Percentiles rank a stretch among this genome's conserved stretches.
phyloP scores from a whole-genome alignment of 352 stramenopile species.

The Halophytophthora polymorphica region DNA sequence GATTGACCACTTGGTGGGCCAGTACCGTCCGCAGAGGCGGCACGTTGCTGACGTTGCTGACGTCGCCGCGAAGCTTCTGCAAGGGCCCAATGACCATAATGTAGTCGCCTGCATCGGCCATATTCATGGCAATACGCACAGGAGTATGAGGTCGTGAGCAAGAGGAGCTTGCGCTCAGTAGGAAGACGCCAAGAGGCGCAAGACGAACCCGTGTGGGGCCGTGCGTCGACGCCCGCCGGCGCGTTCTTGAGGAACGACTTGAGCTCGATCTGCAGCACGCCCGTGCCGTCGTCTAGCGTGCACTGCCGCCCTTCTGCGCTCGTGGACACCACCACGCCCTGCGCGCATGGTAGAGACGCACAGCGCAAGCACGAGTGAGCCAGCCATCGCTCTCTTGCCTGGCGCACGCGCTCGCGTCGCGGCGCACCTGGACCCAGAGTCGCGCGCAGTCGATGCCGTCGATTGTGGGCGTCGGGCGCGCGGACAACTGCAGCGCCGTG shows the following conservation, averaged over 20 bases:
- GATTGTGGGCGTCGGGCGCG: constrained; percentile 42
- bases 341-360: background rate
- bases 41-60: background rate
- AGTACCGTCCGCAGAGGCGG: constrained; percentile 23
- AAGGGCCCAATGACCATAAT: constrained; percentile 80
- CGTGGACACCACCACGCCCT: constrained; percentile 56
- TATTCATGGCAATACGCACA: background rate
- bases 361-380: background rate
- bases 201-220: constrained; percentile 33
- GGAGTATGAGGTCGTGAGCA: background rate
- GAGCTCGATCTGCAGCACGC: constrained; percentile 53
- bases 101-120: constrained; percentile 42
- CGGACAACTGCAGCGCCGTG: constrained; percentile 31
- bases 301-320: constrained; percentile 34
- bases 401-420: background rate
- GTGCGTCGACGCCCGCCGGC: constrained; percentile 38
- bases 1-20: constrained; percentile 59
- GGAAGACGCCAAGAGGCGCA: background rate
- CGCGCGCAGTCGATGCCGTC: constrained; percentile 60
- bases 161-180: background rate
- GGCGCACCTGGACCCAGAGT: constrained; percentile 70
- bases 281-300: constrained; percentile 75
- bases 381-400: background rate
- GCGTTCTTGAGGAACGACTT: constrained; percentile 64
- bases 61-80: constrained; percentile 30